Percentiles rank a stretch among this genome's conserved stretches.
These are phyloP conservation scores for Penicillium sp. DNA, from an alignment of 2,329 filamentous ascomycete species.

Conservation along the genomic window DNA sequence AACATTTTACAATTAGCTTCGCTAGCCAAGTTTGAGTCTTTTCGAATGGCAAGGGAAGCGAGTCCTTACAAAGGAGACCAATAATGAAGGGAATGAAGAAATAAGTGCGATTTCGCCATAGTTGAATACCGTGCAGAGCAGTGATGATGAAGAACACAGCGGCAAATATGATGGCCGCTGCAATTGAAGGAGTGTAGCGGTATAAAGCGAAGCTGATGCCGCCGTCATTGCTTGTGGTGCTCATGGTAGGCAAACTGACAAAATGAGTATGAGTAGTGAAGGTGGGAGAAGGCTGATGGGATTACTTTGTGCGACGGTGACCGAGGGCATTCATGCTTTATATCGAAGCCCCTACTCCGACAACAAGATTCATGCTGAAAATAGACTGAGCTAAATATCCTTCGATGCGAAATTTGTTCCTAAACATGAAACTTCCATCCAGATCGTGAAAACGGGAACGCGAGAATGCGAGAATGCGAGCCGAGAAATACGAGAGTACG, in stretches of 20 bases:
- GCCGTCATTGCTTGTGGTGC: neutral
- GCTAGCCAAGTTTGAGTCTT: neutral
- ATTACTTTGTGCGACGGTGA: neutral
- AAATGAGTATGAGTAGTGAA: neutral
- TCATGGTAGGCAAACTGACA: slow-evolving; percentile 3
- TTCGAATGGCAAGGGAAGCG: neutral
- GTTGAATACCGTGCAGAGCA: slow-evolving; percentile 16
- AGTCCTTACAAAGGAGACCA: slow-evolving; percentile 39
- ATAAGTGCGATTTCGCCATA: slow-evolving; percentile 25
- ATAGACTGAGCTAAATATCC: neutral
- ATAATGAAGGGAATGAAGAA: slow-evolving; percentile 43
- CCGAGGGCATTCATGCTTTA: neutral
- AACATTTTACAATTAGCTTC: slow-evolving; percentile 23
- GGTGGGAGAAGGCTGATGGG: neutral
- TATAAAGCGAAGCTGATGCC: slow-evolving; percentile 36
- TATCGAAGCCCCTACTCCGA: neutral
- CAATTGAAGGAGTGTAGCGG: slow-evolving; percentile 37
- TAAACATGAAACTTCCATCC: neutral
- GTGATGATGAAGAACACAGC: slow-evolving; percentile 29
- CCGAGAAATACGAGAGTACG: slow-evolving; percentile 9
- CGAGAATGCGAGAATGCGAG: slow-evolving; percentile 13
- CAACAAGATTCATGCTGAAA: neutral
- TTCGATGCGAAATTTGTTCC: neutral
- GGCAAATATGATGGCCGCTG: slow-evolving; percentile 22
- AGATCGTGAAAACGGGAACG: slow-evolving; percentile 1